Conservation (phyloP, 768 basidiomycete species). For the Auricularia auricula-judae region DNA sequence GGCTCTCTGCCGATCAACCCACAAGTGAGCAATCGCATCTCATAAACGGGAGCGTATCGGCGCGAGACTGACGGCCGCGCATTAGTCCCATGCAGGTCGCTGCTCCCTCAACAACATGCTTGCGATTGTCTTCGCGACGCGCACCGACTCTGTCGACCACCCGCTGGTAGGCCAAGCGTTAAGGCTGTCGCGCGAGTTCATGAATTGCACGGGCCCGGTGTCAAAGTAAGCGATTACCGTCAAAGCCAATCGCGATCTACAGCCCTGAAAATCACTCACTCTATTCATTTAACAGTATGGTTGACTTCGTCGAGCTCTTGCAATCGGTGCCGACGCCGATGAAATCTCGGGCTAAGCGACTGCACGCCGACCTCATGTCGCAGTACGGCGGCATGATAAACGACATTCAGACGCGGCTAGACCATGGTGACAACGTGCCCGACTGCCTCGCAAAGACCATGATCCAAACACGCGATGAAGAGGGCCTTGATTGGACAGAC, state of each 20-base stretch:
- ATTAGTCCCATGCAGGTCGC: not conserved
- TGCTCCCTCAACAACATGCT: slow-evolving; percentile 30
- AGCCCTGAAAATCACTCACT: not conserved
- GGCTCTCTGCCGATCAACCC: slow-evolving; percentile 28
- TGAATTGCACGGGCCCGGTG: slow-evolving; percentile 21
- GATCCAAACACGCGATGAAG: slow-evolving; percentile 21
- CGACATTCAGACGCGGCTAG: slow-evolving; percentile 25
- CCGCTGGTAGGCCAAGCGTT: slow-evolving; percentile 27
- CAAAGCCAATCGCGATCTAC: not conserved
- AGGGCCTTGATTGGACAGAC: slow-evolving; percentile 27
- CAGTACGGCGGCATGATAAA: slow-evolving; percentile 30
- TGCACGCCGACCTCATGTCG: slow-evolving; percentile 27
- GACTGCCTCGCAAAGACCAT: slow-evolving; percentile 33
- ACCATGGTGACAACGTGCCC: slow-evolving; percentile 27
- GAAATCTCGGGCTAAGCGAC: slow-evolving; percentile 26
- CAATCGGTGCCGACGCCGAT: slow-evolving; percentile 29
- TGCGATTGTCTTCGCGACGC: slow-evolving; percentile 30
- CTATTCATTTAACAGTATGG: slow-evolving; percentile 18
- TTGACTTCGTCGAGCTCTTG: slow-evolving; percentile 34
- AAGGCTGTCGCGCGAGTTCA: slow-evolving; percentile 32
- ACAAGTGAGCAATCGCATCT: not conserved
- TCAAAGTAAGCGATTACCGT: not conserved
- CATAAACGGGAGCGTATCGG: no score
- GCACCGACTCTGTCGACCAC: slow-evolving; percentile 27
- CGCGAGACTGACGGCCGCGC: not conserved